These are phyloP conservation scores for Colletotrichum magnum DNA, from an alignment of 2,329 filamentous ascomycete species.

Conservation along the genomic window DNA sequence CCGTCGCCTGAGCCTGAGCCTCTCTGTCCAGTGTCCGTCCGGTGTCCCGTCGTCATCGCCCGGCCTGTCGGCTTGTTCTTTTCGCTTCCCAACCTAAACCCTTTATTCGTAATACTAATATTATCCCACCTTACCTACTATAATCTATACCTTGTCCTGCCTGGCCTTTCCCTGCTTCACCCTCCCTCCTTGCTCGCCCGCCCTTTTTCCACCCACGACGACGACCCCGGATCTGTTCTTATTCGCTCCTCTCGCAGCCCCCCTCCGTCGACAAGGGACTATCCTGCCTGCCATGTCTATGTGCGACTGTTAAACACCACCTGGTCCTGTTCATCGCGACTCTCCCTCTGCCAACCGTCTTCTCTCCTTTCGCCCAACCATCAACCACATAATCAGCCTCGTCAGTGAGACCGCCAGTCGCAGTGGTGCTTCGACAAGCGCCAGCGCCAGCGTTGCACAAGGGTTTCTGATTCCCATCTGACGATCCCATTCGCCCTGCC, in stretches of 20 bases:
- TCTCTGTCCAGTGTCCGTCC: constrained; percentile 2
- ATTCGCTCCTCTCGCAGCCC: constrained; percentile 26
- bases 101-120: constrained; percentile 40
- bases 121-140: constrained; percentile 34
- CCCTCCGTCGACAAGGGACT: constrained; percentile 34
- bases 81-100: constrained; percentile 34
- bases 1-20: constrained; percentile 16
- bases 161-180: constrained; percentile 29
- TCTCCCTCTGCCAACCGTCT: constrained; percentile 7
- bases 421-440: constrained; percentile 24
- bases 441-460: constrained; percentile 32
- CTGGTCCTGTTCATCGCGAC: constrained; percentile 19
- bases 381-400: constrained; percentile 4
- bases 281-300: constrained; percentile 39
- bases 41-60: constrained; percentile 30
- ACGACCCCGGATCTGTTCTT: constrained; percentile 33
- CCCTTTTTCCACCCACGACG: constrained; percentile 26
- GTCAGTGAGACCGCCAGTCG: constrained; percentile 28
- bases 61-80: constrained; percentile 24
- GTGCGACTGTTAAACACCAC: constrained; percentile 29
- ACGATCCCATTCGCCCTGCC: constrained; percentile 21
- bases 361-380: constrained; percentile 19
- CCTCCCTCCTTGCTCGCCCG: constrained; percentile 30
- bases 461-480: constrained; percentile 1
- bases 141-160: constrained; percentile 38